phyloP scores from a whole-genome alignment of 352 stramenopile species.

The Pythium sp. region DNA sequence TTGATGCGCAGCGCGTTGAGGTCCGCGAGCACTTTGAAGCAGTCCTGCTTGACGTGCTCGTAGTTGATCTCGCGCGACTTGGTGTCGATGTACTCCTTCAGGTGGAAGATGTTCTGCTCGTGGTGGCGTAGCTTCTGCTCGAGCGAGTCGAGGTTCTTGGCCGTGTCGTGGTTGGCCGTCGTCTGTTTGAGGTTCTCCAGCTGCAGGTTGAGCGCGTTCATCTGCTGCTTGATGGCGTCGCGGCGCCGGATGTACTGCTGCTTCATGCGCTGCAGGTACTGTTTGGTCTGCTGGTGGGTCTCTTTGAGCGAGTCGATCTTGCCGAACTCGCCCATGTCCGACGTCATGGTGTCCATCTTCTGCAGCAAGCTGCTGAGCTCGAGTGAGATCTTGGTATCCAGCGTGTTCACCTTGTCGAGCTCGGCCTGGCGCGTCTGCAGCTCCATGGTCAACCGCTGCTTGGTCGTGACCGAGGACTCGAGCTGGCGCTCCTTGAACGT shows the following conservation, averaged over 20 bases:
- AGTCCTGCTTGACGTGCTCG: constrained; percentile 82
- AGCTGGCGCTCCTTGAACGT: constrained; percentile 92
- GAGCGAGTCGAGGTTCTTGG: constrained; percentile 76
- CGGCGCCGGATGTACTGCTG: constrained; percentile 84
- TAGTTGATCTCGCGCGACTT: constrained; percentile 90
- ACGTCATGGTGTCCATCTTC: constrained; percentile 87
- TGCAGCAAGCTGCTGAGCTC: constrained; percentile 79
- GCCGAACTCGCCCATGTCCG: constrained; percentile 87
- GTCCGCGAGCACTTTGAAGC: constrained; percentile 65
- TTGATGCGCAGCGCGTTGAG: constrained; percentile 74
- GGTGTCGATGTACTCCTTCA: constrained; percentile 87
- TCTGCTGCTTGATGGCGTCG: constrained; percentile 86
- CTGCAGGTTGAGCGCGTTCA: constrained; percentile 52
- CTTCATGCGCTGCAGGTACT: constrained; percentile 64
- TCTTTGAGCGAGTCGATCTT: constrained; percentile 87
- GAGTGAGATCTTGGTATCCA: constrained; percentile 85
- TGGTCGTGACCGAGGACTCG: constrained; percentile 87
- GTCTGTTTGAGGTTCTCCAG: constrained; percentile 81
- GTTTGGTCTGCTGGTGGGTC: constrained; percentile 75
- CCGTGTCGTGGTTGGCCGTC: constrained; percentile 69
- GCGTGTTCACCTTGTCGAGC: constrained; percentile 89
- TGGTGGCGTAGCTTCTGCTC: constrained; percentile 90
- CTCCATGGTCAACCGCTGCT: constrained; percentile 83
- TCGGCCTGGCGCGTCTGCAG: constrained; percentile 86
- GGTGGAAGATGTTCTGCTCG: constrained; percentile 91